phyloP scores from a whole-genome alignment of 2,329 filamentous ascomycete genomes.

The Phialocephala subalpina region DNA sequence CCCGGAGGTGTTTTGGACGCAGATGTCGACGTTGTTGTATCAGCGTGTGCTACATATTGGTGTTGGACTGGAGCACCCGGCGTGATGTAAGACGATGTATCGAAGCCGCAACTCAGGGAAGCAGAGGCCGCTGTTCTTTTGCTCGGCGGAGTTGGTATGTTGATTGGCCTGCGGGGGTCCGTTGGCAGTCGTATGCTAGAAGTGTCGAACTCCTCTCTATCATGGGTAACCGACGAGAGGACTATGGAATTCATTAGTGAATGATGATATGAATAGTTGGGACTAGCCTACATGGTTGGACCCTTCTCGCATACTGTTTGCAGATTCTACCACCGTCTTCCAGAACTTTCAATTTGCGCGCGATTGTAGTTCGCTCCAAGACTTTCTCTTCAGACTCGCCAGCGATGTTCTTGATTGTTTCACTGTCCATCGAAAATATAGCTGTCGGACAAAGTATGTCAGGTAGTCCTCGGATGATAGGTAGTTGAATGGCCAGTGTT shows the following conservation, averaged over 20 bases:
- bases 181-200: too few relatives aligned
- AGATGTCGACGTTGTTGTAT: too few relatives aligned
- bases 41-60: too few relatives aligned
- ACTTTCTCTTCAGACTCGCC: slow-evolving; percentile 32
- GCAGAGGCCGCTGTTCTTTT: too few relatives aligned
- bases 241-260: slow-evolving; percentile 36
- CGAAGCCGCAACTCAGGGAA: too few relatives aligned
- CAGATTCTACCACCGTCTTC: slow-evolving; percentile 32
- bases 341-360: slow-evolving; percentile 27
- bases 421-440: slow-evolving; percentile 30
- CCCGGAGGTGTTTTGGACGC: too few relatives aligned
- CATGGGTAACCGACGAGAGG: background rate
- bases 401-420: slow-evolving; percentile 28
- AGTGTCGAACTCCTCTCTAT: background rate
- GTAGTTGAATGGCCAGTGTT: slow-evolving; percentile 30
- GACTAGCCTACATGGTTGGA: slow-evolving; percentile 4
- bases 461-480: slow-evolving; percentile 31
- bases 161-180: too few relatives aligned
- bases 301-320: slow-evolving; percentile 30
- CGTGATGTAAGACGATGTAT: too few relatives aligned
- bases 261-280: background rate
- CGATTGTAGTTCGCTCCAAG: slow-evolving; percentile 25
- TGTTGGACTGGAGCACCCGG: too few relatives aligned
- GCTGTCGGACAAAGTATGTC: slow-evolving; percentile 33
- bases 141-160: too few relatives aligned